phyloP scores from a whole-genome alignment of 2,329 filamentous ascomycete species.

The Penicillium sp. region DNA sequence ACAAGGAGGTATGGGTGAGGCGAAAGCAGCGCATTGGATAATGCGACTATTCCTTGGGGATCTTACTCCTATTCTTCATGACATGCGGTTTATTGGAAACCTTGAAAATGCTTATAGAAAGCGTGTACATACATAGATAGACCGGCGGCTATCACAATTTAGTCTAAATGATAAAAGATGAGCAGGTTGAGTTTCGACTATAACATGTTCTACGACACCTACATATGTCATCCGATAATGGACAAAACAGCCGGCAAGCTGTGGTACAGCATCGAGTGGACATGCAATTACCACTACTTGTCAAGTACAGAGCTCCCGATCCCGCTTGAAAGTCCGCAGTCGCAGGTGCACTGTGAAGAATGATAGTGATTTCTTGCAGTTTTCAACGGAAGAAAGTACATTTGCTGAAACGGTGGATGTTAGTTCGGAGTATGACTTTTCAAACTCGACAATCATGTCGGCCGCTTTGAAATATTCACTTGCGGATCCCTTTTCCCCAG shows the following conservation, averaged over 20 bases:
- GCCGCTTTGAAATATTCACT: slow-evolving; percentile 23
- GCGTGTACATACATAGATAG: neutral
- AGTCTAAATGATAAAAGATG: neutral
- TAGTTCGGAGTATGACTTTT: slow-evolving; percentile 25
- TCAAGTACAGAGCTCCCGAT: slow-evolving; percentile 25
- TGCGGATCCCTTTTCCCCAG: slow-evolving; percentile 10
- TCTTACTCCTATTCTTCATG: neutral
- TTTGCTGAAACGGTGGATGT: slow-evolving; percentile 5
- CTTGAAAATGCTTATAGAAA: neutral
- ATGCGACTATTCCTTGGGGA: neutral
- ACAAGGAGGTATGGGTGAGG: slow-evolving; percentile 43
- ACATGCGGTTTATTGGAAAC: neutral
- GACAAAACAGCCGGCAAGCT: slow-evolving; percentile 20
- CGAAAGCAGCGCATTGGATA: slow-evolving; percentile 40
- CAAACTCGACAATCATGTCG: slow-evolving; percentile 27
- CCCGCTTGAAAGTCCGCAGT: slow-evolving; percentile 17
- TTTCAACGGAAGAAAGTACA: slow-evolving; percentile 4
- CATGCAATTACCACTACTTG: slow-evolving; percentile 19
- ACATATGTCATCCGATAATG: neutral
- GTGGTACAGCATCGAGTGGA: slow-evolving; percentile 11
- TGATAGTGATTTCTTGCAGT: slow-evolving; percentile 20
- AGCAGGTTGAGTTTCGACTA: neutral
- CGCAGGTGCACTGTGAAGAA: slow-evolving; percentile 18
- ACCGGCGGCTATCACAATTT: neutral
- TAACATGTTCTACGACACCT: neutral